Base-by-base conservation (phyloP, 441 rosid genomes). In the Pelargonium myrrhifolium region DNA sequence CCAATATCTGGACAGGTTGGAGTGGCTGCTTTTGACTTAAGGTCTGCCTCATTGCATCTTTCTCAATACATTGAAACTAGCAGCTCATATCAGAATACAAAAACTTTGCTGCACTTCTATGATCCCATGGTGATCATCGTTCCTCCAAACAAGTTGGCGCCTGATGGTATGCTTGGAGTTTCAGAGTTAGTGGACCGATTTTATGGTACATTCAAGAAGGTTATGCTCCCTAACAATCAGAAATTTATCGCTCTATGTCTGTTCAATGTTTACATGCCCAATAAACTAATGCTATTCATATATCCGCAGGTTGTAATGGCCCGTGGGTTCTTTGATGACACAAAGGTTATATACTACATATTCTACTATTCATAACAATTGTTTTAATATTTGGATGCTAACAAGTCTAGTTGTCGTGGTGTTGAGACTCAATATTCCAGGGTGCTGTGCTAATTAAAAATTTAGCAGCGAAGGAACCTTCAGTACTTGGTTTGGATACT, bases 61-160 rank as follows among this genome's bases (percentile, higher is more conserved):
- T 95, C 99, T 62, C 99, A 95, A 74, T 92, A 88, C 71, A 94
- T 90, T 59, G 99, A 94, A 81, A 94, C 97, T 18, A 94, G 99
- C 74, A 87, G 93, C 79, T 92, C 94, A 37, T 94, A 92, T 55
- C 98, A 94, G 82, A 94, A 88, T 71, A 92, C 97, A 40, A 88
- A 83, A 84, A 85, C 98, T 72, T 75, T 92, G 82, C 73, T 90
- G 72, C 96, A 90, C 65, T 87, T 92, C 78, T 92, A 90, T 15
- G 92, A 94, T 78, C 98, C 98, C 0, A 71, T 81, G 81, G 93
- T 78, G 76, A 83, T 92, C 68, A 83, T 94, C 40, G 89, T 90
- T 79, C 92, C 92, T 76, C 98, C 96, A 9, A 86, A 86, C 77
- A 94, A 86, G 82, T 69, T 85, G 35, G 92, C 93, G 6, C 87